phyloP scores from a whole-genome alignment of 139 green algal species.

The Ettlia oleoabundans region DNA sequence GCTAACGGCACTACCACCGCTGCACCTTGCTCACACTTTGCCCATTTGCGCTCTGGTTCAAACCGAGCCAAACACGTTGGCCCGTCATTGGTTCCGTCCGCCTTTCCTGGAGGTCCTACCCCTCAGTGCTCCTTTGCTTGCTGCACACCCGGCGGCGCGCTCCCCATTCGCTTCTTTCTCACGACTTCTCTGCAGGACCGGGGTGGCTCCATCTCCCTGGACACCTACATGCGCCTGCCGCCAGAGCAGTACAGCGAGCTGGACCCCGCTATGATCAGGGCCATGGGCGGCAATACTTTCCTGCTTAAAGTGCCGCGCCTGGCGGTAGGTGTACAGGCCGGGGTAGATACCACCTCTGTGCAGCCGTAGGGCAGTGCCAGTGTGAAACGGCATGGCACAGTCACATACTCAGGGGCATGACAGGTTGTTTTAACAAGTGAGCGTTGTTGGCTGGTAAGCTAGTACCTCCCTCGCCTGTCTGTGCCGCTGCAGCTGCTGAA shows the following conservation, averaged over 20 bases:
- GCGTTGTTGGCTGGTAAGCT: no score
- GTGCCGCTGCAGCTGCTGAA: slow-evolving; percentile 61
- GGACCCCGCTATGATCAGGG: slow-evolving; percentile 44
- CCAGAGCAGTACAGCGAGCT: slow-evolving; percentile 49
- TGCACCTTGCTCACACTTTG: background rate
- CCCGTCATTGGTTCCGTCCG: no score
- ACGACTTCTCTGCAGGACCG: slow-evolving; percentile 12
- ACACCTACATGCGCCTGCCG: slow-evolving; percentile 55
- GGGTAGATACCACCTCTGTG: no score
- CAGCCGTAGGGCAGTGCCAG: background rate
- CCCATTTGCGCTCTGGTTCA: no score
- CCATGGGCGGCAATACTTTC: slow-evolving; percentile 33
- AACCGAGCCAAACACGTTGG: no score
- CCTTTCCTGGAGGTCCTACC: no score
- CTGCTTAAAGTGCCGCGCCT: slow-evolving; percentile 38
- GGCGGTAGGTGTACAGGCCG: slow-evolving; percentile 2
- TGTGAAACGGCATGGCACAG: background rate
- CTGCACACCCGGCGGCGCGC: background rate
- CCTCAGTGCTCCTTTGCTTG: no score
- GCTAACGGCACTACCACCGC: no score
- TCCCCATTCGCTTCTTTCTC: background rate
- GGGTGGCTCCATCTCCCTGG: slow-evolving; percentile 27
- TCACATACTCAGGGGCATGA: background rate
- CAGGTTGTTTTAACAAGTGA: no score
- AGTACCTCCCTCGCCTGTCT: no score